Percentiles rank a stretch among this genome's conserved stretches.
These are phyloP conservation scores for Nakazawaea wickerhamii DNA, from an alignment of 805 yeast species.

Conservation along the genomic window DNA sequence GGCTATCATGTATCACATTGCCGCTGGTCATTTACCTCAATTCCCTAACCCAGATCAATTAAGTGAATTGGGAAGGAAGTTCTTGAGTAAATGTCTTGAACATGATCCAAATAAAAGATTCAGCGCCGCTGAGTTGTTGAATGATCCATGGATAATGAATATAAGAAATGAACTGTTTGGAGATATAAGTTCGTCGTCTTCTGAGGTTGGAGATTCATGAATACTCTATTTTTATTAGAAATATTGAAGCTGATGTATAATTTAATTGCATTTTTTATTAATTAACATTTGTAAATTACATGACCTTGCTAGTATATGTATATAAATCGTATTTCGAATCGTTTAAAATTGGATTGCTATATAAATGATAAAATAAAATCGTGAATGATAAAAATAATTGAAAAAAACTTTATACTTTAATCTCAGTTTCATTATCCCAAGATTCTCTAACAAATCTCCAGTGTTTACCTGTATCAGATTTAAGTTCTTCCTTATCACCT, in stretches of 20 bases:
- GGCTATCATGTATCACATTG: conserved; percentile 98
- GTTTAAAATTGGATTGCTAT: neutral
- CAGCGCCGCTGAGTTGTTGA: conserved; percentile 76
- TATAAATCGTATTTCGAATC: too few relatives aligned
- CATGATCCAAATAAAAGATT: conserved; percentile 79
- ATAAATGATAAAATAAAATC: neutral
- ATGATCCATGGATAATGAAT: conserved; percentile 84
- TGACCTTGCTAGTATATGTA: too few relatives aligned
- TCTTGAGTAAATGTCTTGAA: conserved; percentile 70
- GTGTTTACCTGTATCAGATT: conserved; percentile 38
- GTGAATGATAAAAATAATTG: neutral
- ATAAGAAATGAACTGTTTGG: conserved; percentile 69
- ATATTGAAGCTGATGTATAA: neutral
- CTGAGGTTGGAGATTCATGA: conserved; percentile 13
- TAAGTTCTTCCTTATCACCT: conserved; percentile 47
- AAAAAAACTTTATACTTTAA: conserved; percentile 29
- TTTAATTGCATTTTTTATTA: too few relatives aligned
- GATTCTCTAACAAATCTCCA: conserved; percentile 62
- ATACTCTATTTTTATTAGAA: neutral
- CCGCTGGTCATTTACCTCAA: conserved; percentile 88
- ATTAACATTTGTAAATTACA: too few relatives aligned
- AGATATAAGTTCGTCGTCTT: conserved; percentile 23
- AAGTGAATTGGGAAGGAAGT: conserved; percentile 64
- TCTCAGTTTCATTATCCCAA: conserved; percentile 58
- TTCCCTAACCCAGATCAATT: conserved; percentile 77